phyloP scores from a whole-genome alignment of 2,329 filamentous ascomycete genomes.

The Penicillium corylophilum region DNA sequence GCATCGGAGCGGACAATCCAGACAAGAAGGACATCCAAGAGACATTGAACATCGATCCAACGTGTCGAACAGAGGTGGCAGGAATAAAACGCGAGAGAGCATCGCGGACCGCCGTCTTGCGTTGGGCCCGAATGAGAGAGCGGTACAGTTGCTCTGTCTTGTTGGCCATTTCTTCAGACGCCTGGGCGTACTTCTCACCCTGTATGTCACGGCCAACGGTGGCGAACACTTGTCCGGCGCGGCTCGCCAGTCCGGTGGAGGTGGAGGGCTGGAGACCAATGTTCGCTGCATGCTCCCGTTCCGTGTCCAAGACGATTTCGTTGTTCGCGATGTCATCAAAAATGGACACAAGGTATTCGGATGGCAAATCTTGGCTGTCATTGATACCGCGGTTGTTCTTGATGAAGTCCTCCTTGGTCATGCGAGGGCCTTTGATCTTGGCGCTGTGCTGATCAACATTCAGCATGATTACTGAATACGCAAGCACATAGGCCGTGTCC shows the following conservation, averaged over 20 bases:
- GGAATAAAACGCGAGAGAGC: conserved; percentile 76
- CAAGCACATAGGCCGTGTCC: conserved; percentile 92
- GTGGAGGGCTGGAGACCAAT: conserved; percentile 64
- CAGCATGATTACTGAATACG: conserved; percentile 94
- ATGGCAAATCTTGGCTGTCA: conserved; percentile 86
- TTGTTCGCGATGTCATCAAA: conserved; percentile 89
- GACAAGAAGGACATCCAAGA: conserved; percentile 99
- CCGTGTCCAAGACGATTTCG: conserved; percentile 92
- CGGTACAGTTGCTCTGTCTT: conserved; percentile 86
- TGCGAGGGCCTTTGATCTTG: conserved; percentile 76
- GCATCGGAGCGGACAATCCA: conserved; percentile 86
- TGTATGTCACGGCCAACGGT: conserved; percentile 90
- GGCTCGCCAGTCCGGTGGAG: conserved; percentile 69
- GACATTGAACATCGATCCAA: conserved; percentile 97
- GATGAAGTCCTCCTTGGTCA: conserved; percentile 97
- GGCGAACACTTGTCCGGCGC: conserved; percentile 83
- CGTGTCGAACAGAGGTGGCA: conserved; percentile 89
- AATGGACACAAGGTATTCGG: conserved; percentile 85
- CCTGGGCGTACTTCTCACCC: conserved; percentile 88
- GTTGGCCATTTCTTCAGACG: conserved; percentile 89
- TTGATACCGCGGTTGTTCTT: conserved; percentile 99
- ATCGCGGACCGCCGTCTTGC: conserved; percentile 70
- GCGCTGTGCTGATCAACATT: conserved; percentile 94
- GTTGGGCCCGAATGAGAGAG: conserved; percentile 84
- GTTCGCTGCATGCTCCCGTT: conserved; percentile 84